Conservation (phyloP, 2,329 filamentous ascomycete species). For the Lojkania enalia region DNA sequence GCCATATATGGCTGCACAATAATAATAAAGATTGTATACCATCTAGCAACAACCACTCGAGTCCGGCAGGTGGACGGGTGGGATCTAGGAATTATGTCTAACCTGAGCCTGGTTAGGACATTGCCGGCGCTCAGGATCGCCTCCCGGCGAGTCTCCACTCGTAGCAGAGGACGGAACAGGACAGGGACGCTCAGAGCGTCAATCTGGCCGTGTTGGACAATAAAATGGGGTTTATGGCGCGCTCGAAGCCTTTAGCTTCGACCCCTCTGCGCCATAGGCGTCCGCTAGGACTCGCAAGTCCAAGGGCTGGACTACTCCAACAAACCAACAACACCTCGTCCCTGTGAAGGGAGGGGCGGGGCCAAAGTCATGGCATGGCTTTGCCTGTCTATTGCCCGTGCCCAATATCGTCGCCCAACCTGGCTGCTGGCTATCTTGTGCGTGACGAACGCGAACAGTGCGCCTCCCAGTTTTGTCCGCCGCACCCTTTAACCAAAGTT, state of each 20-base stretch:
- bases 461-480: no score
- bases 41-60: slow-evolving; percentile 22
- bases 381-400: background rate
- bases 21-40: slow-evolving; percentile 19
- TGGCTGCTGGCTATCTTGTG: slow-evolving; percentile 5
- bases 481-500: slow-evolving; percentile 41
- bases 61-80: slow-evolving; percentile 31
- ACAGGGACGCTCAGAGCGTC: no score
- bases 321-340: no score
- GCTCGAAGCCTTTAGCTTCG: no score
- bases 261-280: no score
- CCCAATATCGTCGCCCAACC: background rate
- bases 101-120: background rate
- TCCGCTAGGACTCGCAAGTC: no score
- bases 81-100: no score
- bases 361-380: background rate
- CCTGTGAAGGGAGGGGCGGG: background rate
- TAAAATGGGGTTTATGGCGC: no score
- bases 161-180: background rate
- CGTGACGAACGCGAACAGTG: slow-evolving; percentile 21
- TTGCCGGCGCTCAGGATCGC: background rate
- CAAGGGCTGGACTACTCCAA: no score
- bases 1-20: slow-evolving; percentile 26
- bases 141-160: slow-evolving; percentile 22
- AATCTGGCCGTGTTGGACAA: background rate